These are phyloP conservation scores for Tripterygium wilfordii DNA, from an alignment of 177 flowering plant species.

Conservation along the genomic window DNA sequence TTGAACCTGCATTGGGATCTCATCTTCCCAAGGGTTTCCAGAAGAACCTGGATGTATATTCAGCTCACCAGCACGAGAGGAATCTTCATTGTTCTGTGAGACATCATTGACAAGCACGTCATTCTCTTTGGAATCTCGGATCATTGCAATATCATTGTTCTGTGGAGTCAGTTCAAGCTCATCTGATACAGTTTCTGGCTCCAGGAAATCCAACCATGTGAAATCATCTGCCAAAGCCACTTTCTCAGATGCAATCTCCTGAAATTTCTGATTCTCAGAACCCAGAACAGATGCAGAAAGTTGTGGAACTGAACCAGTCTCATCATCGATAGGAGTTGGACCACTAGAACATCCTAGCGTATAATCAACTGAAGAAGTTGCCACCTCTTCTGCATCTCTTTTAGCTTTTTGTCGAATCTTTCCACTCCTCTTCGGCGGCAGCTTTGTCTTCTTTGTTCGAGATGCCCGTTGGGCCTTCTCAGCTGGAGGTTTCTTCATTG, in stretches of 20 bases:
- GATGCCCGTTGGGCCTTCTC: slow-evolving; percentile 35
- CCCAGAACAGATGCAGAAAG: slow-evolving; percentile 6
- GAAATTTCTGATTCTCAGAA: slow-evolving; percentile 7
- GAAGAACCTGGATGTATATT: slow-evolving; percentile 15
- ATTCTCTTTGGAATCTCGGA: slow-evolving; percentile 19
- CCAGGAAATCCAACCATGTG: slow-evolving; percentile 39
- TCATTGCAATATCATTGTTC: slow-evolving; percentile 11
- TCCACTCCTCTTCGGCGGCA: slow-evolving; percentile 51
- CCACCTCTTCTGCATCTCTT: slow-evolving; percentile 25
- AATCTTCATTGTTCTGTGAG: slow-evolving; percentile 12
- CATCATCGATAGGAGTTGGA: slow-evolving; percentile 7
- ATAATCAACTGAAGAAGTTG: slow-evolving; percentile 19
- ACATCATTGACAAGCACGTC: slow-evolving; percentile 9
- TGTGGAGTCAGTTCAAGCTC: slow-evolving; percentile 13
- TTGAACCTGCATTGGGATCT: slow-evolving; percentile 46
- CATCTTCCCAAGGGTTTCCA: slow-evolving; percentile 32
- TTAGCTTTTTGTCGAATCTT: slow-evolving; percentile 37
- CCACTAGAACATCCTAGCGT: slow-evolving; percentile 18
- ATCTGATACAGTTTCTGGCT: slow-evolving; percentile 14
- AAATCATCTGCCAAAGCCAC: slow-evolving; percentile 13
- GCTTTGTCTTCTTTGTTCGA: slow-evolving; percentile 56
- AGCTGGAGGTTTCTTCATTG: slow-evolving; percentile 63
- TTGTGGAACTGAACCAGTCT: slow-evolving; percentile 9
- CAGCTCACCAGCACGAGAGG: slow-evolving; percentile 14
- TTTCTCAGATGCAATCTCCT: slow-evolving; percentile 13